Conservation (phyloP, 2,329 filamentous ascomycete genomes). For the Fusarium sp. region DNA sequence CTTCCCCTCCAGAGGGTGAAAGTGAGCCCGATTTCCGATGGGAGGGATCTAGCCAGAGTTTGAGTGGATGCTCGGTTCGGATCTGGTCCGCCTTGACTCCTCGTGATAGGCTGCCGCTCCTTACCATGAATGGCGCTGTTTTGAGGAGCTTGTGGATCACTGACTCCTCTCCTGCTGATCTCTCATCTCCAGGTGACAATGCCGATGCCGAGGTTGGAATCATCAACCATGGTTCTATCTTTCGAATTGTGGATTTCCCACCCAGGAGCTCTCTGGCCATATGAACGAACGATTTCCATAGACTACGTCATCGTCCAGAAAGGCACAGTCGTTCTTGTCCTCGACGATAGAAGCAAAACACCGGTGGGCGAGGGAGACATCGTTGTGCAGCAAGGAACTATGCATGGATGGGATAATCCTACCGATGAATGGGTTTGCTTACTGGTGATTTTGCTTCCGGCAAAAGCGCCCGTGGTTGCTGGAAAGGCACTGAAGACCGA, state of each 20-base stretch:
- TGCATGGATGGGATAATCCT: background rate
- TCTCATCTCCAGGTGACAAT: background rate
- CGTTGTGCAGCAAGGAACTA: background rate
- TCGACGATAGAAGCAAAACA: background rate
- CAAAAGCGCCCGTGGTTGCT: background rate
- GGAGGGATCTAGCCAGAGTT: too few relatives aligned
- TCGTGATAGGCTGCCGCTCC: too few relatives aligned
- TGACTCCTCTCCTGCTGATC: background rate
- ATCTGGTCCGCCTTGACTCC: too few relatives aligned
- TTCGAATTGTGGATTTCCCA: background rate
- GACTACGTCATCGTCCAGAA: background rate
- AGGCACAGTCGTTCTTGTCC: background rate
- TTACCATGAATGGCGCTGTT: too few relatives aligned
- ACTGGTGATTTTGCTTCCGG: background rate
- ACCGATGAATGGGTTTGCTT: background rate
- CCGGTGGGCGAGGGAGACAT: background rate
- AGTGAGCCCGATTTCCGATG: too few relatives aligned
- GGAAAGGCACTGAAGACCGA: background rate
- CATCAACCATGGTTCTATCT: background rate
- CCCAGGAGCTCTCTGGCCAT: background rate
- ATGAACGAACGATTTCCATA: background rate
- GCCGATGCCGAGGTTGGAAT: background rate
- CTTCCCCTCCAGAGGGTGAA: too few relatives aligned
- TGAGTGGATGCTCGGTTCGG: too few relatives aligned
- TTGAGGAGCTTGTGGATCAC: too few relatives aligned